Evolutionary conservation across 2,329 filamentous ascomycete species (phyloP), one percentile per base, ranked within the genome.

Genomic region (Penicillium sp.): DNA sequence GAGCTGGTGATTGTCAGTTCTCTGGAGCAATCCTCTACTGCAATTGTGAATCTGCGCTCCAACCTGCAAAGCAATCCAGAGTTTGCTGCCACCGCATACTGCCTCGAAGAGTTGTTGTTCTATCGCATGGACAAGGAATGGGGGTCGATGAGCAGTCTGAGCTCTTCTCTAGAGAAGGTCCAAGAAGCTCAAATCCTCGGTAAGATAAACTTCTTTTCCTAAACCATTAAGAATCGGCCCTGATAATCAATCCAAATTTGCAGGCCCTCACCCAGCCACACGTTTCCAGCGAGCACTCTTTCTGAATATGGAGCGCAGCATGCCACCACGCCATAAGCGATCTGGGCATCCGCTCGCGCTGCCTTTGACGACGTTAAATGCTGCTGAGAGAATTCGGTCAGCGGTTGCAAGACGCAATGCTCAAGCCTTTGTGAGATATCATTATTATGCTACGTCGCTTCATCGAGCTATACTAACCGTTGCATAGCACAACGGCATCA

Each of bases 121-220:
- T 44, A 52, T 40, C 55, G 55, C 23, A 45, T 58, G 32, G 16
- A 16, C 12, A 31, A 40, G 6, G 46, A 58, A 10, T 58, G 52
- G 55, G 16, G 18, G 6, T 31, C 38, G 5, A 48, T 53, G 27
- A 16, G 40, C 16, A 45, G n/a, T 18, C 32, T 58, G 16, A 56
- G 47, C n/a, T 44, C 23, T 6, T 34, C 50, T 15, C 16, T 60
- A 23, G 45, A 56, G 46, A 54, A 56, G 32, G 25, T 58, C 15
- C 49, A 58, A n/a, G n/a, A 56, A 32, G 52, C 58, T 12, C 55
- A 44, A 29, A 18, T 46, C 12, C 55, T 60, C 42, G 52, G 52
- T 57, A 54, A 18, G 27, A 12, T 12, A 4, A 15, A 39, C n/a
- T 6, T 18, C 6, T n/a, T 12, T 18, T 25, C 27, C 29, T 2